Base-by-base conservation (phyloP, 2,329 filamentous ascomycete genomes). In the Cucurbitaria berberidis region DNA sequence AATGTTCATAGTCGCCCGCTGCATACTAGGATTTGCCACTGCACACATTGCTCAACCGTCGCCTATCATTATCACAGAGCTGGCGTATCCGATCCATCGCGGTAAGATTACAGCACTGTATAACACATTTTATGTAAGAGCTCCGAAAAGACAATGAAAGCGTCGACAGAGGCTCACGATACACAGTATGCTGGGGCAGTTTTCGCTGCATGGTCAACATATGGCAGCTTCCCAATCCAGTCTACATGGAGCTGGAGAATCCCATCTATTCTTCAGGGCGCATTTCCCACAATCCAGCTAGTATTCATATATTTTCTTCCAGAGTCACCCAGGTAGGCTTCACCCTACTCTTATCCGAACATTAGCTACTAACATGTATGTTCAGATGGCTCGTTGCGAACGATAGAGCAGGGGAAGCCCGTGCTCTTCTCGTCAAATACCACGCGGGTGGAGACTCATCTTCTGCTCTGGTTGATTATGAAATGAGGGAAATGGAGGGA, bases 361-460 rank as follows among this genome's bases (percentile, higher is more conserved):
- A n/a, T n/a, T n/a, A n/a, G n/a, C n/a, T n/a, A n/a, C n/a, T n/a
- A n/a, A n/a, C n/a, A n/a, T n/a, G n/a, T n/a, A n/a, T n/a, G n/a
- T n/a, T n/a, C n/a, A n/a, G n/a, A n/a, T n/a, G n/a, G 3, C 67
- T 83, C 32, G 76, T 84, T 5, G 68, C 82, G 0, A 78, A 78
- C 7, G 81, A 80, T 1, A 18, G 45, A 13, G 16, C 81, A 45
- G 78, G 82, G 2, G 59, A 66, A 29, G 58, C 55, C 13, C 43
- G 53, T 10, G 35, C 38, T 3, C 48, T 58, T 11, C 39, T 60
- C 13, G 45, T 38, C 32, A 41, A 45, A 2, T 55, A 35, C n/a
- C 58, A 60, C 32, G 58, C 48, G 5, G 42, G 45, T 19, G 59
- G 55, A 0, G 65, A 78, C 1, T 53, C 63, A 36, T 48, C 53